A percentile compares a stretch with the other conserved stretches of the same genome.
Evolutionary conservation across 2,329 filamentous ascomycete species (phyloP).

Genomic region (Bipolaris oryzae): DNA sequence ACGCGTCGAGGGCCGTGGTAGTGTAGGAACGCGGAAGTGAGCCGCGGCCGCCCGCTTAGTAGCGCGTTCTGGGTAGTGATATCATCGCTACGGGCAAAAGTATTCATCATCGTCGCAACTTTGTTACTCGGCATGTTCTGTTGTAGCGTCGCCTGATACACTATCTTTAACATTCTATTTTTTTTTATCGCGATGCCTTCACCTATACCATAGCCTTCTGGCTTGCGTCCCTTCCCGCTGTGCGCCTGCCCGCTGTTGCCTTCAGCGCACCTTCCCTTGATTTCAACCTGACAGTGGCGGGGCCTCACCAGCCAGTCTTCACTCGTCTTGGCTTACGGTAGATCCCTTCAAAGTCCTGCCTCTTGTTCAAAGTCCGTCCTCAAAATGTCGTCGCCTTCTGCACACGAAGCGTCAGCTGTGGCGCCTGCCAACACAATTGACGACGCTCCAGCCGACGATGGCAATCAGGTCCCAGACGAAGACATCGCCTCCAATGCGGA

Average conservation of each 20-base stretch:
- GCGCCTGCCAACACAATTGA: constrained; percentile 18
- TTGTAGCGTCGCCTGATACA: neutral
- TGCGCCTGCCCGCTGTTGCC: constrained; percentile 22
- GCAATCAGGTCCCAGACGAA: constrained; percentile 19
- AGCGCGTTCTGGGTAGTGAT: constrained; percentile 28
- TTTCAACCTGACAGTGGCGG: neutral
- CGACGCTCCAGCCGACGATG: constrained; percentile 18
- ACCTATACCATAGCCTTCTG: neutral
- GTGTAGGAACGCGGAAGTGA: constrained; percentile 11
- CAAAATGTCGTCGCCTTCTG: constrained; percentile 18
- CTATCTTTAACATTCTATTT: neutral
- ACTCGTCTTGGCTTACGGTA: neutral
- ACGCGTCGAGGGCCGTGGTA: neutral
- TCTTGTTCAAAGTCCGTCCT: neutral
- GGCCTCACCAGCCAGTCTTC: neutral
- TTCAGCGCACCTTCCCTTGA: constrained; percentile 12
- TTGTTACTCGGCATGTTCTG: neutral
- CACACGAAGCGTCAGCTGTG: constrained; percentile 15
- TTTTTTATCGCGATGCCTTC: neutral
- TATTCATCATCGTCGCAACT: constrained; percentile 3
- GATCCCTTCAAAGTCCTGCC: neutral
- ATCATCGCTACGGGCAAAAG: constrained; percentile 24
- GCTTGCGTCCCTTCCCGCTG: neutral
- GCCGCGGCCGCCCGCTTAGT: constrained; percentile 22
- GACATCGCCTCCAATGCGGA: constrained; percentile 43